phyloP scores from a whole-genome alignment of 2,329 filamentous ascomycete species.

The Pestalotiopsis sp. region DNA sequence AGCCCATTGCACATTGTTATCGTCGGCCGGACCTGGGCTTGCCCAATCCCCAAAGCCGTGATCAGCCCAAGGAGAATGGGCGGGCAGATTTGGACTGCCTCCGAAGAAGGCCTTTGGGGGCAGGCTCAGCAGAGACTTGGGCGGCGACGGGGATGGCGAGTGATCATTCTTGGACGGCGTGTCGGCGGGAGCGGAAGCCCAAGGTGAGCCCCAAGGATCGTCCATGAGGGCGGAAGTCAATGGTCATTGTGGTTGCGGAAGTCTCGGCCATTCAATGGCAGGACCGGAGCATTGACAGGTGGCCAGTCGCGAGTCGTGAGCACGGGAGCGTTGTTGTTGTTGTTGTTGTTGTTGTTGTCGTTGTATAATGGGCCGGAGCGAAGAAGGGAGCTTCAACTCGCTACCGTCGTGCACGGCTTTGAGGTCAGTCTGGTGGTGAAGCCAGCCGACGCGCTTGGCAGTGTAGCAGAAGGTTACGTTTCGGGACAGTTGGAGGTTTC shows the following conservation, averaged over 20 bases:
- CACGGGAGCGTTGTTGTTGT: too few species aligned
- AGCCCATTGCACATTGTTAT: slow-evolving; percentile 29
- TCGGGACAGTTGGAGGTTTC: neutral
- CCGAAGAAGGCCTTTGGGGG: slow-evolving; percentile 45
- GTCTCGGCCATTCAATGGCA: slow-evolving; percentile 10
- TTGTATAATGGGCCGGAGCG: too few species aligned
- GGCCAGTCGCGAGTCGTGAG: neutral
- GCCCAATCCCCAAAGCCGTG: slow-evolving; percentile 42
- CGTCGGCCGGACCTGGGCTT: slow-evolving; percentile 27
- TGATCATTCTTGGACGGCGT: slow-evolving; percentile 32
- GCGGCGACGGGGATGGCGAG: slow-evolving; percentile 31
- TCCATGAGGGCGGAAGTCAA: slow-evolving; percentile 48
- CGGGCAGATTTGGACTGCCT: slow-evolving; percentile 28
- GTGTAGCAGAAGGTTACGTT: neutral
- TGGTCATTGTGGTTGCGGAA: slow-evolving; percentile 28
- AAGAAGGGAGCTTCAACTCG: too few species aligned
- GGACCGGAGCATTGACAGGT: neutral
- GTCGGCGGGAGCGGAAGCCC: slow-evolving; percentile 47
- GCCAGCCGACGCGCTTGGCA: neutral
- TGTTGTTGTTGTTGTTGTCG: too few species aligned
- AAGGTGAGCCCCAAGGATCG: slow-evolving; percentile 65
- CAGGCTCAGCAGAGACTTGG: slow-evolving; percentile 39
- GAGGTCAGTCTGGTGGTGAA: neutral
- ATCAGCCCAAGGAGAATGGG: slow-evolving; percentile 43
- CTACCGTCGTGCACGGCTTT: neutral